phyloP scores from a whole-genome alignment of 345 rosid genomes.

The Iberis pinnata region DNA sequence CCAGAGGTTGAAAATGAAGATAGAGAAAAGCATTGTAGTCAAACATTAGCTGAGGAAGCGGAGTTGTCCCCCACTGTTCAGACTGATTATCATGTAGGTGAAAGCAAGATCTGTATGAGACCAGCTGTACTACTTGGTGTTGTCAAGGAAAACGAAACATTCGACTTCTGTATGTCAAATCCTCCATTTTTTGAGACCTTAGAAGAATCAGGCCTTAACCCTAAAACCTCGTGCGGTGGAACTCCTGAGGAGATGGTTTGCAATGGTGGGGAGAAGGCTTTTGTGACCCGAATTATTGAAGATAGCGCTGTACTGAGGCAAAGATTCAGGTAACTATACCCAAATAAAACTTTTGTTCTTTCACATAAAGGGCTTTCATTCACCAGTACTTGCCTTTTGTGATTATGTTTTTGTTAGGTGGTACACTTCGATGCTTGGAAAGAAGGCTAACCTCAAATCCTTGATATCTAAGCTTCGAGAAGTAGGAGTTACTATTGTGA shows the following conservation, averaged over 20 bases:
- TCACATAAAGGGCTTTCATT: not conserved
- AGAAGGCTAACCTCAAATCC: conserved; percentile 68
- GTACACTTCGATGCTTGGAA: conserved; percentile 92
- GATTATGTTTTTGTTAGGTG: conserved; percentile 39
- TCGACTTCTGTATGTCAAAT: conserved; percentile 93
- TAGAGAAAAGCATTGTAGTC: conserved; percentile 16
- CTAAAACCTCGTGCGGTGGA: conserved; percentile 89
- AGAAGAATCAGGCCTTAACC: conserved; percentile 82
- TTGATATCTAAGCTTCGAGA: conserved; percentile 65
- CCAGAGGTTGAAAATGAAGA: conserved; percentile 4
- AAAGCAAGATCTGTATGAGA: conserved; percentile 32
- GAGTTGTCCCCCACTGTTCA: conserved; percentile 18
- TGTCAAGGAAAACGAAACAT: conserved; percentile 60
- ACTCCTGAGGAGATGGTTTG: conserved; percentile 86
- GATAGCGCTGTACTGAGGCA: conserved; percentile 65
- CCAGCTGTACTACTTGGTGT: conserved; percentile 56
- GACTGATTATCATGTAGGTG: conserved; percentile 21
- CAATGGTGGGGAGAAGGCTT: conserved; percentile 78
- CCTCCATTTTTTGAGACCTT: conserved; percentile 89
- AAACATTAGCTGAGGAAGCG: conserved; percentile 14
- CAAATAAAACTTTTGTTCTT: not conserved
- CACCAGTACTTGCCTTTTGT: not conserved
- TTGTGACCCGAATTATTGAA: conserved; percentile 61
- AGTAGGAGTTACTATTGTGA: conserved; percentile 63
- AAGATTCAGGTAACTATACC: conserved; percentile 42